phyloP scores from a whole-genome alignment of 1,284 basidiomycete species.

The Rhodotorula sp. region DNA sequence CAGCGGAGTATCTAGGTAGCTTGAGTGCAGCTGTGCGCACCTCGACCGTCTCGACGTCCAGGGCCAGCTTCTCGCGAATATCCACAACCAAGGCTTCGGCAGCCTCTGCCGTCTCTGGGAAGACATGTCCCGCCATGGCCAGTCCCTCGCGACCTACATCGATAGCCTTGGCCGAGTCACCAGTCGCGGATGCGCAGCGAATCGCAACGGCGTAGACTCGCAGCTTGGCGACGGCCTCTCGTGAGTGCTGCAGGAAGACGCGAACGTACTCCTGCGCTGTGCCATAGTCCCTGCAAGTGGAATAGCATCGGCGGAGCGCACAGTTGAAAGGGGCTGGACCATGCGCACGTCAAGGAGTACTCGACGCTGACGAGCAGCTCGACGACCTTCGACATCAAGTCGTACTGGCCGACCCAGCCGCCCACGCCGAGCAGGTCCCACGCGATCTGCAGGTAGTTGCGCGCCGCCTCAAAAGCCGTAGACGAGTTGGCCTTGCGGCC shows the following conservation, averaged over 20 bases:
- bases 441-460: constrained; percentile 24
- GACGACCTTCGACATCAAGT: constrained; percentile 29
- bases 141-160: constrained; percentile 29
- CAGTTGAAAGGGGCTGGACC: no score
- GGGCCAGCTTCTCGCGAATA: constrained; percentile 3
- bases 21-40: background rate
- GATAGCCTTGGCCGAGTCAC: constrained; percentile 28
- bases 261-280: constrained; percentile 34
- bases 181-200: constrained; percentile 28
- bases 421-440: constrained; percentile 32
- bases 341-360: constrained; percentile 33
- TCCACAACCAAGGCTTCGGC: constrained; percentile 4
- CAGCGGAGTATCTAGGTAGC: background rate
- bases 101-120: constrained; percentile 13
- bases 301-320: no score
- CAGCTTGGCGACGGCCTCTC: constrained; percentile 67
- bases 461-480: constrained; percentile 37
- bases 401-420: constrained; percentile 22
- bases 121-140: constrained; percentile 17
- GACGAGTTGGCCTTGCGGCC: constrained; percentile 22
- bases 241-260: constrained; percentile 45
- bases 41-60: constrained; percentile 8
- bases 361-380: constrained; percentile 34
- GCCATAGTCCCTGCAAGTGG: constrained; percentile 22
- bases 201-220: constrained; percentile 60